Evolutionary conservation across 768 basidiomycete species (phyloP).

Genomic region (Lyophyllum atratum): DNA sequence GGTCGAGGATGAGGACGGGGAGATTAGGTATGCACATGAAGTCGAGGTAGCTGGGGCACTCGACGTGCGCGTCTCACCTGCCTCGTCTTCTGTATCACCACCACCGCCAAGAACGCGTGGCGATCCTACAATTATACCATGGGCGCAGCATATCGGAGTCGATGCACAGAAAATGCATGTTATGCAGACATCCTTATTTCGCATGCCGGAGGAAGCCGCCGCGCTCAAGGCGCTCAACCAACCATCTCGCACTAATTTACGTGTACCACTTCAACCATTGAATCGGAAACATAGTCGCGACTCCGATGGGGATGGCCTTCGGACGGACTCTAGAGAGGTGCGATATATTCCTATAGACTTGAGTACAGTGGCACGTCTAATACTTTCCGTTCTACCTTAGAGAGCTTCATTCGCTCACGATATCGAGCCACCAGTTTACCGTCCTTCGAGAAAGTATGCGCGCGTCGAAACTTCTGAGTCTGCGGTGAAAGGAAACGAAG

Average conservation of each 20-base stretch:
- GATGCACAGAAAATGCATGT: constrained; percentile 89
- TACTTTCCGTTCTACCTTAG: constrained; percentile 37
- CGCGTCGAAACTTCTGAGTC: constrained; percentile 73
- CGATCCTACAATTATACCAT: constrained; percentile 61
- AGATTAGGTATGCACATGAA: constrained; percentile 48
- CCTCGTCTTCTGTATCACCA: constrained; percentile 32
- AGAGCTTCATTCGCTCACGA: constrained; percentile 80
- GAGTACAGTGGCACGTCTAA: constrained; percentile 1
- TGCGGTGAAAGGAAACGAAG: constrained; percentile 63
- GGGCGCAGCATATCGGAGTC: constrained; percentile 74
- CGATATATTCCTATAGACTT: not conserved
- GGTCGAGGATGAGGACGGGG: constrained; percentile 57
- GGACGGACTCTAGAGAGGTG: constrained; percentile 65
- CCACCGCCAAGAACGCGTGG: constrained; percentile 34
- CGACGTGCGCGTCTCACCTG: constrained; percentile 29
- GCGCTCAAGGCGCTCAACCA: constrained; percentile 58
- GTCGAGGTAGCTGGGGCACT: constrained; percentile 22
- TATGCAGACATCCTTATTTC: constrained; percentile 90
- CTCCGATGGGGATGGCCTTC: constrained; percentile 69
- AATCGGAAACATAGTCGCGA: constrained; percentile 78
- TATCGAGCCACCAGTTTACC: constrained; percentile 63
- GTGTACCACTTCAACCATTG: constrained; percentile 38
- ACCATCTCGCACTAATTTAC: constrained; percentile 34
- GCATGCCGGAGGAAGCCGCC: constrained; percentile 72
- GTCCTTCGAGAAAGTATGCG: constrained; percentile 80